Evolutionary conservation across 495 filamentous ascomycete genomes (phyloP).

Genomic region (Aspergillus asperescens): DNA sequence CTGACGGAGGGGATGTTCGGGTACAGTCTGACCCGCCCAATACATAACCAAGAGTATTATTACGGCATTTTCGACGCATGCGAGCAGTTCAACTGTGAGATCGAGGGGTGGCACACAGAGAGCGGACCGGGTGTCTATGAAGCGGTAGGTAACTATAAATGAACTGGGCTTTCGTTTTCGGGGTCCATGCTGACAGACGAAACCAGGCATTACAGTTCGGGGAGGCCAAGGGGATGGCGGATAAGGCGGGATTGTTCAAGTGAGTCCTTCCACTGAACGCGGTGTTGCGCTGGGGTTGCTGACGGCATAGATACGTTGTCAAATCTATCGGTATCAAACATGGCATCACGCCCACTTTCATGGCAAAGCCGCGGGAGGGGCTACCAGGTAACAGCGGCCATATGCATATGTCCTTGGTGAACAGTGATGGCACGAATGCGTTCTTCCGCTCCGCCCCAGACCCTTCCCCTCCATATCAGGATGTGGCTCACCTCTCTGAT

Average conservation of each 20-base stretch:
- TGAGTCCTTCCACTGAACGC: slow-evolving; percentile 32
- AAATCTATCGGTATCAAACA: slow-evolving; percentile 79
- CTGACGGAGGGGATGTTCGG: slow-evolving; percentile 98
- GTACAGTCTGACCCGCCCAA: slow-evolving; percentile 86
- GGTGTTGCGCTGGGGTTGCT: not conserved
- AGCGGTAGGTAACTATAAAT: slow-evolving; percentile 51
- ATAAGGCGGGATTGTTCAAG: slow-evolving; percentile 90
- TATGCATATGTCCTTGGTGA: slow-evolving; percentile 81
- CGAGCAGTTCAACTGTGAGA: slow-evolving; percentile 69
- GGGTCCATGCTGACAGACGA: slow-evolving; percentile 3
- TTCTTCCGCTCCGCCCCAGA: slow-evolving; percentile 70
- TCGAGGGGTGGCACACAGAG: slow-evolving; percentile 98
- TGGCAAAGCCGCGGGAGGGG: slow-evolving; percentile 93
- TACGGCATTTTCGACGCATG: slow-evolving; percentile 86
- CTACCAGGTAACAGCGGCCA: slow-evolving; percentile 92
- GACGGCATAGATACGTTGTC: slow-evolving; percentile 59
- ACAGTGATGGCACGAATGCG: slow-evolving; percentile 64
- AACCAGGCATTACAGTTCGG: slow-evolving; percentile 71
- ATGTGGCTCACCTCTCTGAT: slow-evolving; percentile 76
- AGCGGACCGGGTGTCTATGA: slow-evolving; percentile 94
- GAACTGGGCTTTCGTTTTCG: not conserved
- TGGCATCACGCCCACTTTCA: slow-evolving; percentile 94
- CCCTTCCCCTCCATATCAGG: slow-evolving; percentile 60
- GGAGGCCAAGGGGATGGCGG: slow-evolving; percentile 81
- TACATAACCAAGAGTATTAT: slow-evolving; percentile 92